phyloP scores from a whole-genome alignment of 768 basidiomycete genomes.

The Lactifluus subvellereus region DNA sequence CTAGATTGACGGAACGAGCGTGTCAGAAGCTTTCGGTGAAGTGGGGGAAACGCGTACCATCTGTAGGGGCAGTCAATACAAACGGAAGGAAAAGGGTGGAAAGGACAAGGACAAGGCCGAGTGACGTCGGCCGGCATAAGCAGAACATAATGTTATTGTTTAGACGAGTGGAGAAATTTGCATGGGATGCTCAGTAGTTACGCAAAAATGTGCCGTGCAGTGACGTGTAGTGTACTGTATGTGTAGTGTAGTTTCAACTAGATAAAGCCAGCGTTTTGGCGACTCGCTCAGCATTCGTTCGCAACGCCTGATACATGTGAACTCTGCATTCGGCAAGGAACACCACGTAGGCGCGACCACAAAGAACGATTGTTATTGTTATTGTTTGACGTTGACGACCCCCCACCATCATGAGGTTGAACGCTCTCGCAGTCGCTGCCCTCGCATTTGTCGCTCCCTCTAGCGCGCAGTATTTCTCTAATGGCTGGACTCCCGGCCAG shows the following conservation, averaged over 20 bases:
- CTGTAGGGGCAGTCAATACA: constrained; percentile 20
- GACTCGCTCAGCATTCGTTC: no score
- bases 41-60: constrained; percentile 11
- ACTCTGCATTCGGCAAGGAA: no score
- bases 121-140: background rate
- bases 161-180: background rate
- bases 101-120: background rate
- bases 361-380: background rate
- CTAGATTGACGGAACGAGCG: constrained; percentile 32
- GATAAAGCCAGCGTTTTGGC: no score
- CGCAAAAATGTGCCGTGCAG: no score
- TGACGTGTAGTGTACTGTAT: background rate
- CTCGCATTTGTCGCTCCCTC: constrained; percentile 32
- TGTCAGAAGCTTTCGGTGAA: background rate
- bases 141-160: background rate
- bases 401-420: constrained; percentile 8
- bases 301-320: no score
- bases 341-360: background rate
- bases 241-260: background rate
- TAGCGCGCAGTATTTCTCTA: constrained; percentile 69
- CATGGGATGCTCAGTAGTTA: background rate
- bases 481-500: constrained; percentile 78
- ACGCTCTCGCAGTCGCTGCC: constrained; percentile 7
- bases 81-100: background rate
- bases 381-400: background rate